These are phyloP conservation scores for Cladosporium velox DNA, from an alignment of 2,329 filamentous ascomycete genomes.

Conservation along the genomic window DNA sequence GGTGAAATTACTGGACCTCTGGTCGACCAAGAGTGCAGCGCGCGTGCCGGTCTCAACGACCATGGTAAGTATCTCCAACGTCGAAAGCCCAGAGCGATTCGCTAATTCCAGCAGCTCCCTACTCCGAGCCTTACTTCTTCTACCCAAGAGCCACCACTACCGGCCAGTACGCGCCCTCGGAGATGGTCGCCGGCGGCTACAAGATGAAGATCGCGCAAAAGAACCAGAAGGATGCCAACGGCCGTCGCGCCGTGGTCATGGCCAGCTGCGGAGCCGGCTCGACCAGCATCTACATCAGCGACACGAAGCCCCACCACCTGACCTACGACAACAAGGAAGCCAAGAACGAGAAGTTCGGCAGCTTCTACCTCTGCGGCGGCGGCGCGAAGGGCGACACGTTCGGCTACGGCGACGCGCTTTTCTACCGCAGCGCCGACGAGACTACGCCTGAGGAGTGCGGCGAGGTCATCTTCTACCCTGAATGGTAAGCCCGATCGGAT, in stretches of 20 bases:
- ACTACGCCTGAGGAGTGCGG: slow-evolving; percentile 4
- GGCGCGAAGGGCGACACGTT: not conserved
- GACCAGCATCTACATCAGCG: slow-evolving; percentile 17
- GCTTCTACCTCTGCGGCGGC: slow-evolving; percentile 14
- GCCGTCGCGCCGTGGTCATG: slow-evolving; percentile 15
- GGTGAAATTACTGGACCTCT: not conserved
- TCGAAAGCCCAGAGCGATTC: not conserved
- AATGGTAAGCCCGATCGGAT: not conserved
- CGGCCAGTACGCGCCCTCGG: slow-evolving; percentile 2
- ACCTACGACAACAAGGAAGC: slow-evolving; percentile 17
- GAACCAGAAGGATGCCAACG: not conserved
- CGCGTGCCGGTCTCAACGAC: not conserved
- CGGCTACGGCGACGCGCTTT: slow-evolving; percentile 3
- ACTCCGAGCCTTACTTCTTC: not conserved
- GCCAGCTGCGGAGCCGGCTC: slow-evolving; percentile 4
- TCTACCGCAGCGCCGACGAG: slow-evolving; percentile 19
- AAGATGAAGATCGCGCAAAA: slow-evolving; percentile 15
- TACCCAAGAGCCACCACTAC: slow-evolving; percentile 8
- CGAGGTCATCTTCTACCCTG: slow-evolving; percentile 17
- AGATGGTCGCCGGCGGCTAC: not conserved
- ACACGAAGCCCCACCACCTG: slow-evolving; percentile 7
- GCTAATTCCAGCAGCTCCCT: slow-evolving; percentile 11
- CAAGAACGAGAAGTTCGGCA: slow-evolving; percentile 17
- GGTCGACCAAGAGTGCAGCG: slow-evolving; percentile 1
- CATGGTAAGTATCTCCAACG: not conserved